Evolutionary conservation across 1,284 basidiomycete genomes (phyloP), one percentile per base, ranked within the genome.

Genomic region (Tilletia setariae): DNA sequence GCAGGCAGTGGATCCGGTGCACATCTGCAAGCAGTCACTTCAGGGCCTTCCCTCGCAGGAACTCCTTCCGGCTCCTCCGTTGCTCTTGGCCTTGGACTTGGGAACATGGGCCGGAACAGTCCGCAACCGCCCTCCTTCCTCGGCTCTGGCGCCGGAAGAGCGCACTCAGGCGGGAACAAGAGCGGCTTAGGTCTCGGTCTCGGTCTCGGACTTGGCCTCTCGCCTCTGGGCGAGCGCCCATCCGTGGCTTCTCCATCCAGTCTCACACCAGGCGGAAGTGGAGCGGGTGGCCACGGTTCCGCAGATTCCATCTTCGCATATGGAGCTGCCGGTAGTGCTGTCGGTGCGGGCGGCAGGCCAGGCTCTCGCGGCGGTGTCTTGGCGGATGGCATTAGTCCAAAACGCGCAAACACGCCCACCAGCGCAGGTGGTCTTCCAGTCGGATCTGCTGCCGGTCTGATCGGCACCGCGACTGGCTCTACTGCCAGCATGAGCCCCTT

Each of bases 51-150:
- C 32, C 30, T 61, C 7, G 56, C 56, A 3, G 56, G 56, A 6
- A 61, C 56, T 19, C 56, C 56, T n/a, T 61, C 56, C 56, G 56
- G 56, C 23, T 61, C 56, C 6, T 61, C 56, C 56, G 56, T 61
- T 30, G 56, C 25, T 13, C 56, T 61, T 30, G 56, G 56, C n/a
- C 56, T 61, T 0, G 56, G 56, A 9, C 28, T 25, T 2, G 13
- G 28, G 2, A 30, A 30, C 6, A 28, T 61, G 28, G 56, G 56
- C 19, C 56, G 56, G 9, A 30, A 25, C 23, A 61, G 56, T 35
- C 56, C 56, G 35, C 56, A 61, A 35, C 56, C 56, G 13, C 56
- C 56, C 8, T 61, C 56, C 25, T 61, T 61, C 56, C 56, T 61
- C 56, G 56, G 56, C 25, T 61, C 56, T n/a, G 56, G 56, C 25